These are phyloP conservation scores for Colletotrichum eremochloae DNA, from an alignment of 2,329 filamentous ascomycete genomes.

Conservation along the genomic window DNA sequence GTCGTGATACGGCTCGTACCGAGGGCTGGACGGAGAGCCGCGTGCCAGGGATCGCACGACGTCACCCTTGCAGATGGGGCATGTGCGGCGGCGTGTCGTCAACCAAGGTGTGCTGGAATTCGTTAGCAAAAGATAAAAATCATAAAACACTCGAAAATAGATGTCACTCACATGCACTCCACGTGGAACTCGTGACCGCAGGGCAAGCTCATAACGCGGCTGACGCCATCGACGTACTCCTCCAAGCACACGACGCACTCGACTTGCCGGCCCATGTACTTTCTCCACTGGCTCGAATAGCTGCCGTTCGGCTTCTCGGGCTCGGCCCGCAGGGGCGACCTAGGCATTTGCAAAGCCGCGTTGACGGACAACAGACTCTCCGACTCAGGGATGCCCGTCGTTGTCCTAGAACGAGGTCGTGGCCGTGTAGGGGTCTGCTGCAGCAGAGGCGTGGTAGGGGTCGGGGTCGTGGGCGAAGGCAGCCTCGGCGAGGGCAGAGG, in stretches of 20 bases:
- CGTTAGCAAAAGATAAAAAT: slow-evolving; percentile 43
- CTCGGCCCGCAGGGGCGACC: slow-evolving; percentile 53
- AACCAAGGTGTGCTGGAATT: slow-evolving; percentile 88
- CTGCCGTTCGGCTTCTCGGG: slow-evolving; percentile 63
- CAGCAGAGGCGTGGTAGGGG: slow-evolving; percentile 84
- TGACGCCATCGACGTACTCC: slow-evolving; percentile 95
- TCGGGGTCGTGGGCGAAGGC: slow-evolving; percentile 74
- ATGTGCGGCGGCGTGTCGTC: slow-evolving; percentile 94
- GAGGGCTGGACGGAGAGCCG: slow-evolving; percentile 63
- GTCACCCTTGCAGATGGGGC: slow-evolving; percentile 98
- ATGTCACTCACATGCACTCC: slow-evolving; percentile 90
- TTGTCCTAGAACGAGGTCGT: slow-evolving; percentile 75
- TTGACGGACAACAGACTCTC: slow-evolving; percentile 60
- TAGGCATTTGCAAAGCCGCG: slow-evolving; percentile 56
- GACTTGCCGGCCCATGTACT: slow-evolving; percentile 76
- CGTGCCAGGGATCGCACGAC: slow-evolving; percentile 80
- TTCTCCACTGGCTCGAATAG: slow-evolving; percentile 71
- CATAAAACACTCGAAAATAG: background rate
- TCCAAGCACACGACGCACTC: slow-evolving; percentile 98
- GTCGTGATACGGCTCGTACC: slow-evolving; percentile 69
- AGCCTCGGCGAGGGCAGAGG: slow-evolving; percentile 69
- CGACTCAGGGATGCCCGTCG: slow-evolving; percentile 70
- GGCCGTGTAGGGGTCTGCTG: slow-evolving; percentile 67
- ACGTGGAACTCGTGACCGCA: slow-evolving; percentile 98
- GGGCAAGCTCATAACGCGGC: slow-evolving; percentile 94